These are phyloP conservation scores for Aspergillus fructus DNA, from an alignment of 2,329 filamentous ascomycete genomes.

Conservation along the genomic window DNA sequence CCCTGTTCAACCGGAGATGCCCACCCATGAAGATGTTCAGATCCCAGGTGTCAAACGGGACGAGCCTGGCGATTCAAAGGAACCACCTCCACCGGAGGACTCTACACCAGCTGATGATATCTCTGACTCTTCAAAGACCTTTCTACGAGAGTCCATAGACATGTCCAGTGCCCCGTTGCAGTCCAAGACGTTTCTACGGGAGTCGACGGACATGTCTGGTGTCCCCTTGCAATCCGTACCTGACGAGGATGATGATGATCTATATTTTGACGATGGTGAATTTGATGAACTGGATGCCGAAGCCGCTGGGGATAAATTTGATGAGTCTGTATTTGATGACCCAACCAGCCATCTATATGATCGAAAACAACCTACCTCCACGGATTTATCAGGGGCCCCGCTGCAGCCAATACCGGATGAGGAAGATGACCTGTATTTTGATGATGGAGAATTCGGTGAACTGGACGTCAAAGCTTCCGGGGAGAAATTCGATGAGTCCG, in stretches of 20 bases:
- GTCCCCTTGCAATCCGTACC: slow-evolving; percentile 13
- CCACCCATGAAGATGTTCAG: slow-evolving; percentile 10
- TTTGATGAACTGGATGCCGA: slow-evolving; percentile 42
- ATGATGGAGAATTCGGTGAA: slow-evolving; percentile 48
- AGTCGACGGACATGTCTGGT: background rate
- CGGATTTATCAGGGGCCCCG: background rate
- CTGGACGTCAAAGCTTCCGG: slow-evolving; percentile 31
- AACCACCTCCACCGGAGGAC: background rate
- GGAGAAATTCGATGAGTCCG: slow-evolving; percentile 47
- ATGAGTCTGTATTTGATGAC: slow-evolving; percentile 51
- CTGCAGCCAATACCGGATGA: slow-evolving; percentile 17
- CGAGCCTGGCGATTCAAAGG: background rate
- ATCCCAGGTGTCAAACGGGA: background rate
- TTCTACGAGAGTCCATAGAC: background rate
- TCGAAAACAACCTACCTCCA: slow-evolving; percentile 27
- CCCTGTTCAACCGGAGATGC: slow-evolving; percentile 27
- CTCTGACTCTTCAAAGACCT: background rate
- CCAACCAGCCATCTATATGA: slow-evolving; percentile 45
- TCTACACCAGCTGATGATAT: background rate
- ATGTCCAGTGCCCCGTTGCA: background rate
- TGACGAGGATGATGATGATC: slow-evolving; percentile 32
- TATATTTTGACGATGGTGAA: slow-evolving; percentile 50
- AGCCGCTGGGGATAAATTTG: slow-evolving; percentile 37
- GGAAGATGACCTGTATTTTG: slow-evolving; percentile 49
- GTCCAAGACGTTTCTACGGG: background rate